A percentile compares a stretch with the other conserved stretches of the same genome.
phyloP scores from a whole-genome alignment of 108 stramenopile species.

The Skeletonema menzelii region DNA sequence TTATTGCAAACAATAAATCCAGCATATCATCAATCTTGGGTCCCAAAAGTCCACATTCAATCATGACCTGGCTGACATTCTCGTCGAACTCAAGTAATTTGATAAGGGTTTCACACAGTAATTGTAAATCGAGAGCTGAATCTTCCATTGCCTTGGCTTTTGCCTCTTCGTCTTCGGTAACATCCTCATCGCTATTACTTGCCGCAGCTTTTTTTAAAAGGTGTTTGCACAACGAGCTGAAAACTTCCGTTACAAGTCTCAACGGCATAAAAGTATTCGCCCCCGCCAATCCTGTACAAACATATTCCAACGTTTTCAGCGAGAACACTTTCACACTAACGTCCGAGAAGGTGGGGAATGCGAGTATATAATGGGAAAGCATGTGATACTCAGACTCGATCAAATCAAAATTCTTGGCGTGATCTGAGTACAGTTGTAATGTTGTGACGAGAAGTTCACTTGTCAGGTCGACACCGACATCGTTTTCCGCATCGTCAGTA shows the following conservation, averaged over 20 bases:
- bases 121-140: conserved; percentile 66
- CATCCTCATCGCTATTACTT: conserved; percentile 6
- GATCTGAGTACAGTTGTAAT: conserved; percentile 91
- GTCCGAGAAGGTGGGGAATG: conserved; percentile 85
- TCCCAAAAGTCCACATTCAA: conserved; percentile 68
- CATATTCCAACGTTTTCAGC: conserved; percentile 91
- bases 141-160: conserved; percentile 30
- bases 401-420: conserved; percentile 84
- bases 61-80: conserved; percentile 69
- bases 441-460: conserved; percentile 77
- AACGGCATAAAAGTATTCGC: conserved; percentile 74
- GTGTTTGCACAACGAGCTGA: conserved; percentile 76
- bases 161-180: conserved; percentile 19
- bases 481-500: conserved; percentile 20
- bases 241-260: conserved; percentile 75
- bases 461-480: conserved; percentile 40
- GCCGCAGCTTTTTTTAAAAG: conserved; percentile 49
- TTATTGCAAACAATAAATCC: conserved; percentile 15
- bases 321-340: conserved; percentile 87
- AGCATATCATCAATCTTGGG: conserved; percentile 63
- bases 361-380: conserved; percentile 79
- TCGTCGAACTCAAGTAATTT: conserved; percentile 90
- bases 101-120: conserved; percentile 84
- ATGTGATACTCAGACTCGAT: conserved; percentile 82
- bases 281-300: conserved; percentile 81